Evolutionary conservation across 768 basidiomycete genomes (phyloP).

Genomic region (Russula olivacea): DNA sequence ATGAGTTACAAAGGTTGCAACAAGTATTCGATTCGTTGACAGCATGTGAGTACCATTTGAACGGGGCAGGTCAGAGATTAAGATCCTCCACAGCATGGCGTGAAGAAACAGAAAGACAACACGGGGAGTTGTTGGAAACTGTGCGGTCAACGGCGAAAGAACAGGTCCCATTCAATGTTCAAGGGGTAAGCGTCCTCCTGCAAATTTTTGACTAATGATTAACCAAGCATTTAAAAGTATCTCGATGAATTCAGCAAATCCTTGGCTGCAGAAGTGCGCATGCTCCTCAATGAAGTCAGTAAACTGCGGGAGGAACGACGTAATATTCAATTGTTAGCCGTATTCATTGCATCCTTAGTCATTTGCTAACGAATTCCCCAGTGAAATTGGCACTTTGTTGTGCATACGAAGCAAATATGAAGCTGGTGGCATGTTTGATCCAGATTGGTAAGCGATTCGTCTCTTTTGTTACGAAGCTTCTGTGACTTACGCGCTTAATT

Average conservation of each 20-base stretch:
- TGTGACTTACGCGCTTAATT: conserved; percentile 32
- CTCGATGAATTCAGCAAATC: conserved; percentile 86
- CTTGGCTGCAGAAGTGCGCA: conserved; percentile 74
- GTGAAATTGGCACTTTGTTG: conserved; percentile 71
- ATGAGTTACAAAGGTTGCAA: conserved; percentile 49
- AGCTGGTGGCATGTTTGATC: conserved; percentile 81
- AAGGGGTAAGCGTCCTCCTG: conserved; percentile 51
- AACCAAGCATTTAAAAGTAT: conserved; percentile 43
- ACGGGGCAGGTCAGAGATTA: background rate
- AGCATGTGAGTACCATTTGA: conserved; percentile 42
- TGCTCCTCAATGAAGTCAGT: conserved; percentile 78
- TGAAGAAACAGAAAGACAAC: conserved; percentile 56
- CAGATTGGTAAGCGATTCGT: conserved; percentile 52
- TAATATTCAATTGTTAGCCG: conserved; percentile 66
- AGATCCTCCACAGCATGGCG: conserved; percentile 49
- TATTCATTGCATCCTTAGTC: background rate
- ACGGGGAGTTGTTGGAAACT: conserved; percentile 59
- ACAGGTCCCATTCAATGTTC: conserved; percentile 79
- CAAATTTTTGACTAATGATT: background rate
- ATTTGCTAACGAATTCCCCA: conserved; percentile 29
- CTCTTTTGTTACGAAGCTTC: background rate
- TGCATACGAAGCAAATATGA: conserved; percentile 69
- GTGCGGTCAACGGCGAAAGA: conserved; percentile 67
- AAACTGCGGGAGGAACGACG: conserved; percentile 76
- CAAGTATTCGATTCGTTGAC: conserved; percentile 50